Evolutionary conservation across 306 rosid genomes (phyloP).

Genomic region (Alnus glutinosa): DNA sequence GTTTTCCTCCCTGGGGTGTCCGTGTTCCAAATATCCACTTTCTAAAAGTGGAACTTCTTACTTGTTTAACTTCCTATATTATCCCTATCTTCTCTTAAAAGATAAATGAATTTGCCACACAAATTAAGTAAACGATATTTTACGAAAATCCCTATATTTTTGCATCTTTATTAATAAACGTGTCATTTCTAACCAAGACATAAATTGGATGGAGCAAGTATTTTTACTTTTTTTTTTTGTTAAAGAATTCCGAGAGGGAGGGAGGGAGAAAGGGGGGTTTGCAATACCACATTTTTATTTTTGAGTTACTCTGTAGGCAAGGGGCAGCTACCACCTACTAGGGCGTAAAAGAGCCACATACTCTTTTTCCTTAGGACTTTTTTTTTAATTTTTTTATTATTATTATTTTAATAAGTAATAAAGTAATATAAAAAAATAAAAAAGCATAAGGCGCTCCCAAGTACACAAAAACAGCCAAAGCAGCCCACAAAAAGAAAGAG

Average conservation of each 20-base stretch:
- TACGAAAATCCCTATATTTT: not conserved
- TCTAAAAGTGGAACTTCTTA: not conserved
- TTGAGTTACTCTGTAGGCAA: slow-evolving; percentile 14
- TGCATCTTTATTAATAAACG: not conserved
- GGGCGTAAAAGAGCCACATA: slow-evolving; percentile 10
- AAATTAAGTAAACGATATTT: not conserved
- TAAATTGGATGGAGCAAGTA: not conserved
- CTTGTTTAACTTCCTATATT: not conserved
- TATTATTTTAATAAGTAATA: no score
- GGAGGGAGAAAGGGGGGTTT: not conserved
- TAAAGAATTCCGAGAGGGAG: not conserved
- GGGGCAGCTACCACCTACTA: slow-evolving; percentile 17
- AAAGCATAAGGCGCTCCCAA: no score
- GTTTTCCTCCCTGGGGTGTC: not conserved
- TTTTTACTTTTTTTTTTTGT: slow-evolving; percentile 4
- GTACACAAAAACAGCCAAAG: no score
- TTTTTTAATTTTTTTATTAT: no score
- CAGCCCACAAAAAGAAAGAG: no score
- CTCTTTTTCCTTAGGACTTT: not conserved
- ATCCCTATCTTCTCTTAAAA: not conserved
- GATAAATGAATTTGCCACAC: not conserved
- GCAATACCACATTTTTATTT: slow-evolving; percentile 27
- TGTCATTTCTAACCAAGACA: not conserved
- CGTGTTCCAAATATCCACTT: not conserved
- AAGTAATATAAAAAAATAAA: not conserved